These are phyloP conservation scores for Apostasia ramifera DNA, from an alignment of 106 monocot genomes.

Conservation along the genomic window DNA sequence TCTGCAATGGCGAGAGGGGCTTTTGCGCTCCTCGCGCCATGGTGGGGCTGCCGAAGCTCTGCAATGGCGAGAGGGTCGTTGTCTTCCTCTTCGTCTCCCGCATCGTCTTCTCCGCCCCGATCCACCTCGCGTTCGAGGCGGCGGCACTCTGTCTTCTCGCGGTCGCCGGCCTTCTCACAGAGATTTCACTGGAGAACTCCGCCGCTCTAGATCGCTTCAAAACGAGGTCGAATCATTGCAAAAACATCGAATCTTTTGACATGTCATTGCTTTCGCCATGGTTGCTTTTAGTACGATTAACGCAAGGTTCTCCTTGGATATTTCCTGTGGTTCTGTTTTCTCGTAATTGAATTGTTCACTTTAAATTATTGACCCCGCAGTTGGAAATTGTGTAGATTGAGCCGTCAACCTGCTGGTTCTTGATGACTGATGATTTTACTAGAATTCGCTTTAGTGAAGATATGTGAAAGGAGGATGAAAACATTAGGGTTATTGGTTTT, in stretches of 20 bases:
- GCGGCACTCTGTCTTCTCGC: conserved; percentile 53
- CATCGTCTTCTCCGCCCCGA: conserved; percentile 45
- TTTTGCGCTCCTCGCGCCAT: conserved; percentile 27
- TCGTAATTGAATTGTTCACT: background rate
- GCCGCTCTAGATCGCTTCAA: conserved; percentile 39
- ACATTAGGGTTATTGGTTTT: no score
- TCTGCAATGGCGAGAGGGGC: conserved; percentile 65
- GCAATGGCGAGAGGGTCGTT: conserved; percentile 73
- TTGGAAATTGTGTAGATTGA: no score
- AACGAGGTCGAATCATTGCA: conserved; percentile 32
- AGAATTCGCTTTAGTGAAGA: no score
- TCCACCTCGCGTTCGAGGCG: conserved; percentile 42
- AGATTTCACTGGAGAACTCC: conserved; percentile 63
- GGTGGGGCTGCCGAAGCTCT: conserved; percentile 35
- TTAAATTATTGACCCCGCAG: no score
- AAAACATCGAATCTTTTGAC: no score
- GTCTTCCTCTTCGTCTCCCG: conserved; percentile 74
- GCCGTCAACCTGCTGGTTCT: background rate
- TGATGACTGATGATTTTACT: no score
- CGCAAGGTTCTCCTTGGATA: no score
- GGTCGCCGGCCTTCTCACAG: conserved; percentile 41
- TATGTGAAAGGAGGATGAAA: no score
- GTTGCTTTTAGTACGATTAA: no score
- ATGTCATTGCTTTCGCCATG: no score
- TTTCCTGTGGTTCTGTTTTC: no score